Base-by-base conservation (phyloP, 2,329 filamentous ascomycete species). In the Lasiodiplodia sp. region DNA sequence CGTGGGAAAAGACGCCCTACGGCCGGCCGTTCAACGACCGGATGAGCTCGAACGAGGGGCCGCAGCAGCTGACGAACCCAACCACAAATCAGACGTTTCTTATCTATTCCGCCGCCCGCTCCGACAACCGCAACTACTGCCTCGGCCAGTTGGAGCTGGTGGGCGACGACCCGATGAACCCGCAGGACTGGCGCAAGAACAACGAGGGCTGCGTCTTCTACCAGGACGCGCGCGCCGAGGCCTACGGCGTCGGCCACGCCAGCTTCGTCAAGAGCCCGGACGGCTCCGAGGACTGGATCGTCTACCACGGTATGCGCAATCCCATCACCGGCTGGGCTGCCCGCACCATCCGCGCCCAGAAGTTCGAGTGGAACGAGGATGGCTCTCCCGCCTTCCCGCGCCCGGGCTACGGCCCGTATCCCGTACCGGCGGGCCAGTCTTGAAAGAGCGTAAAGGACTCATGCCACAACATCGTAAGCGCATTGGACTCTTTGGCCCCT, bases 71-170 rank as follows among this genome's bases (percentile, higher is more conserved):
- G 60, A 79, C 72, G 49, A 85, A 85, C 69, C 81, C 80, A 1
- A 70, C 72, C 5, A 86, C 84, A 0, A 80, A 80, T 18, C 83
- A 85, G 69, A 74, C 78, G 6, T 86, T 86, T 71, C 72, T 86
- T 69, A 82, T 86, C 53, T 86, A 84, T 76, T 80, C 77, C 52
- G 84, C 83, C 21, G 84, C 82, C 1, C 78, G 83, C 49, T 82
- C 80, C n/a, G 83, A 86, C 71, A 86, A 85, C 69, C 78, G 82
- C 2, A 85, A 85, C 74, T 86, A 86, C 75, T 86, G 84, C 70
- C 82, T 86, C 28, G 84, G 82, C 3, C 82, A 83, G 71, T 77
- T 86, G 21, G 84, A 86, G 73, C 80, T 86, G 1, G 74, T 84
- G 2, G 84, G 83, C 25, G 73, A 80, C 23, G 81, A 86, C 68